Base-by-base conservation (phyloP, 768 basidiomycete species). In the Tremella fuciformis region DNA sequence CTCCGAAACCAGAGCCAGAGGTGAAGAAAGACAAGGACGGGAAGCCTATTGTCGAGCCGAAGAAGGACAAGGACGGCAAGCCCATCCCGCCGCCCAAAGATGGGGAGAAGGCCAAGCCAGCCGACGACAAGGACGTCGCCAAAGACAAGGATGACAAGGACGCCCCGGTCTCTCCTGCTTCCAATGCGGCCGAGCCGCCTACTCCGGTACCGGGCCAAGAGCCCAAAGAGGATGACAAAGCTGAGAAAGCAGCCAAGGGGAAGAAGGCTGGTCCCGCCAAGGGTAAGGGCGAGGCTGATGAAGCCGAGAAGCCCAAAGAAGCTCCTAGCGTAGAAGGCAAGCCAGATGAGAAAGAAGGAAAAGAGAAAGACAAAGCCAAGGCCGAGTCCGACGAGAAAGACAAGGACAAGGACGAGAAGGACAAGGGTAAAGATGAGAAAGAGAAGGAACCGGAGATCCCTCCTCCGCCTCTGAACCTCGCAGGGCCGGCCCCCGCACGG, bases 401-500 rank as follows among this genome's bases (percentile, higher is more conserved):
- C 19, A 34, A 39, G 19, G 57, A 56, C 21, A 26, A 39, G 11
- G 26, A 42, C 1, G 21, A 37, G 40, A 42, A 39, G 7, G 55
- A 37, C 51, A 48, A 64, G 8, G 44, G 47, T 13, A 21, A 34
- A 3, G 42, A 57, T 19, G 21, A 55, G 41, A 49, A 26, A 16
- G 8, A 53, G 44, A 11, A 38, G 22, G 25, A 25, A 53, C 41
- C 55, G 6, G 55, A 56, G 11, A 7, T 29, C 25, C 54, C 58
- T 18, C 47, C 15, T 34, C 50, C 53, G 6, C 65, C 65, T 50
- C 51, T 25, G 9, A 60, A 65, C 18, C 63, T 60, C 9, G 54
- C 55, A 7, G 41, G 52, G 2, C 71, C 71, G 1, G 59, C 60
- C 11, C 71, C 71, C 4, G 24, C 37, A 42, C 46, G 57, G 34